Evolutionary conservation across 345 rosid genomes (phyloP), one percentile per base, ranked within the genome.

Genomic region (Pistacia vera): DNA sequence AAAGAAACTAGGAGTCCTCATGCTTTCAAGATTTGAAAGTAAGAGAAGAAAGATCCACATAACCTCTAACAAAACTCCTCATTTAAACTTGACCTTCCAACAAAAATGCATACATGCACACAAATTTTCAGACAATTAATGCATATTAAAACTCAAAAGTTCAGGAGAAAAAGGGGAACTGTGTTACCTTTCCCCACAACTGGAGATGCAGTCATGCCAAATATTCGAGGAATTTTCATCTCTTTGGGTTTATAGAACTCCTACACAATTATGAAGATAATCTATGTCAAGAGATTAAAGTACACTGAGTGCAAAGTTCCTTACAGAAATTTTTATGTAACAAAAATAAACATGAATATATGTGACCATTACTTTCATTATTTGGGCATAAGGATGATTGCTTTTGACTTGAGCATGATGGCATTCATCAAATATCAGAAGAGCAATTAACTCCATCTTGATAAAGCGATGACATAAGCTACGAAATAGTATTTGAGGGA

Each of bases 191-290:
- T 89, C 71, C 99, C 98, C 64, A 93, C 91, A 60, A 95, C 83
- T 28, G 98, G 99, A 79, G 99, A 95, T 59, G 99, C 98, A 17
- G 99, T 95, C 99, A 95, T 93, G 83, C 99, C 99, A 85, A 95
- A 95, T 83, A 95, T 84, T 35, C 90, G 97, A 57, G 99, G 99
- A 72, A 73, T 74, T 82, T 84, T 90, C 69, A 72, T 74, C 54
- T 73, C 77, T 68, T 85, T 77, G 58, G 78, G 74, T 78, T 90
- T 85, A 81, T 93, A 95, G 83, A 89, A 93, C 64, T 83, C 85
- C 99, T 95, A 80, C 74, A 85, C 8, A 70, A 78, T 78, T 73
- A 75, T 73, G 63, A 81, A 80, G 69, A 52, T 60, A 77, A 77
- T 74, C 55, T 65, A 74, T 16, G 35, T 63, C 58, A 65, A 78